Evolutionary conservation across 305 asterid genomes (phyloP).

Genomic region (Stenogyne calaminthoides): DNA sequence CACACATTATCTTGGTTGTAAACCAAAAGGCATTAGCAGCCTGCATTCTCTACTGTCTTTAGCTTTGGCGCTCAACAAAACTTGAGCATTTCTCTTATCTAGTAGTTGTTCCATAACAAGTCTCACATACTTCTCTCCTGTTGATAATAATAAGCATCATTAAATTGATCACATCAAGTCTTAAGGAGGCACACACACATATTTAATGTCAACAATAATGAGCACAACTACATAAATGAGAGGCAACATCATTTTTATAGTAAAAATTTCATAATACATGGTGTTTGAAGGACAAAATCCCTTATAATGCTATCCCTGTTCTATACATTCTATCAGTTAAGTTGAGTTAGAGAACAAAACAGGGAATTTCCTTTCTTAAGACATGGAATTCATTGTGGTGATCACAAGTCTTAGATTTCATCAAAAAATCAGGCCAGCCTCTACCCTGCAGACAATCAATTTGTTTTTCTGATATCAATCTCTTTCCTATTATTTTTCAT

Average conservation of each 20-base stretch:
- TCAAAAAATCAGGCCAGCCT: not conserved
- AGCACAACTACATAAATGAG: too few species aligned
- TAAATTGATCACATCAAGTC: not conserved
- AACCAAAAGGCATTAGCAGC: not conserved
- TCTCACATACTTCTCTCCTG: not conserved
- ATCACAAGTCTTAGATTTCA: not conserved
- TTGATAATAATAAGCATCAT: not conserved
- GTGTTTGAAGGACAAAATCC: not conserved
- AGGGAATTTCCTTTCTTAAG: not conserved
- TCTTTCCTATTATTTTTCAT: not conserved
- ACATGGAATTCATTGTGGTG: not conserved
- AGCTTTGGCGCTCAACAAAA: not conserved
- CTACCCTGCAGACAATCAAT: not conserved
- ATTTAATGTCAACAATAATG: not conserved
- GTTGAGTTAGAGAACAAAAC: not conserved
- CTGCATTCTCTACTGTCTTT: not conserved
- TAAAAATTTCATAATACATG: too few species aligned
- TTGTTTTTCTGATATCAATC: not conserved
- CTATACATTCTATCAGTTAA: not conserved
- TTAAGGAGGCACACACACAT: not conserved
- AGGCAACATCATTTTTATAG: too few species aligned
- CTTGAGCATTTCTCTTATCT: not conserved
- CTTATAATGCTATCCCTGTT: not conserved
- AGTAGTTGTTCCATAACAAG: not conserved
- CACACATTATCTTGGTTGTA: not conserved